Evolutionary conservation across 208 protist genomes (phyloP), one percentile per base, ranked within the genome.

Genomic region (Leishmania arabica): DNA sequence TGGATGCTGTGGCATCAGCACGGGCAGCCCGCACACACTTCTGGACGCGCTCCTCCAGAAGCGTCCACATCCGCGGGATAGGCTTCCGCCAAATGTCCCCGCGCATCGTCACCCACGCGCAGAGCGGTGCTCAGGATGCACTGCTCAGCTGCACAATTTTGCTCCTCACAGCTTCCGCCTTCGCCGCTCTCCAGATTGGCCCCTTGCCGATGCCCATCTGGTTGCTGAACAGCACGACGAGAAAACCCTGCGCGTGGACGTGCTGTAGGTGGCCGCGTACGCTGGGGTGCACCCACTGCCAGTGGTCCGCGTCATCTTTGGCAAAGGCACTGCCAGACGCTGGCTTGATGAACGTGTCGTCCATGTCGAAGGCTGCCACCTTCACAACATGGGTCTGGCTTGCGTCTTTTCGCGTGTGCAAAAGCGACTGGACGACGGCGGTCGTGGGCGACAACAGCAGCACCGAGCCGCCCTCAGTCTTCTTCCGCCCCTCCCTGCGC

Each of bases 181-280:
- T 95, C 54, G 84, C 85, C 11, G 75, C 77, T 74, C 94, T 91
- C 89, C 89, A 93, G 60, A 9, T 64, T 5, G 72, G 66, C 21
- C 75, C 75, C 69, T 90, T 91, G 37, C 84, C 90, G 31, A 99
- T 96, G 45, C 95, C 96, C 69, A 85, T 82, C 88, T 99, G 97
- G 75, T 99, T 99, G 47, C 95, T 98, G 79, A 99, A 91, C 27
- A 99, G 86, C 3, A 97, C 92, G 3, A 99, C 58, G 56, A 97
- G 81, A 66, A 95, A 97, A 5, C 95, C 95, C 45, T 85, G 72
- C 24, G 90, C 68, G 73, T 93, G 74, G 17, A 96, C 79, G 21
- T 86, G 54, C 31, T 79, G 88, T 15, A 99, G 80, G 75, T 89
- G 77, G 2, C 49, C 45, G 3, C 84, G 82, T 8, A 95, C 91